Conservation (phyloP, 176 grass and related monocot species). For the Eleusine coracana region DNA sequence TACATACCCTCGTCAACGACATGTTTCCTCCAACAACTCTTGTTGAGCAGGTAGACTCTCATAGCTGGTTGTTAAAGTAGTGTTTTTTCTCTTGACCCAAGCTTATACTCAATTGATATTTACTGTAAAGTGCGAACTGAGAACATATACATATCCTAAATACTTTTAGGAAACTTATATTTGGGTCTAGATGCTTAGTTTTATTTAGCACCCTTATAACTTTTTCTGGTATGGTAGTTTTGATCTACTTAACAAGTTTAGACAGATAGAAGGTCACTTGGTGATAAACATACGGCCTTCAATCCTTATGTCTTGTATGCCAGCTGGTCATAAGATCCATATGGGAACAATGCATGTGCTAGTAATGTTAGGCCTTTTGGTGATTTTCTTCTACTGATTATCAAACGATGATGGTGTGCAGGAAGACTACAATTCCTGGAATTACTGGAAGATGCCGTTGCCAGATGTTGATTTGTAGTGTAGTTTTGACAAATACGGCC, state of each 20-base stretch:
- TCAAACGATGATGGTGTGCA: constrained; percentile 37
- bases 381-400: constrained; percentile 32
- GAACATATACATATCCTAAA: constrained; percentile 6
- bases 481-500: constrained; percentile 39
- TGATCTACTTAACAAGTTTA: neutral
- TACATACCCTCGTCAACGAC: constrained; percentile 94
- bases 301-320: neutral
- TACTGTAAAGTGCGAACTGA: neutral
- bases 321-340: neutral
- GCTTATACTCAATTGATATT: constrained; percentile 11
- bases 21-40: constrained; percentile 98
- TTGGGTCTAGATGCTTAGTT: neutral
- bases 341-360: neutral
- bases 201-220: neutral
- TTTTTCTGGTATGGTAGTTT: neutral
- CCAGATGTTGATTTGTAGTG: constrained; percentile 61
- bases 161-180: neutral
- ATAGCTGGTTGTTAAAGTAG: neutral
- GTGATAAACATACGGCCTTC: neutral
- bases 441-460: constrained; percentile 75
- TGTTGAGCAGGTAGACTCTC: constrained; percentile 90
- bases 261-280: neutral
- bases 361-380: neutral
- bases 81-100: neutral
- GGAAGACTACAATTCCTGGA: constrained; percentile 89